A percentile compares a stretch with the other conserved stretches of the same genome.
These are phyloP conservation scores for Starmera caribaea DNA, from an alignment of 805 yeast species.

Conservation along the genomic window DNA sequence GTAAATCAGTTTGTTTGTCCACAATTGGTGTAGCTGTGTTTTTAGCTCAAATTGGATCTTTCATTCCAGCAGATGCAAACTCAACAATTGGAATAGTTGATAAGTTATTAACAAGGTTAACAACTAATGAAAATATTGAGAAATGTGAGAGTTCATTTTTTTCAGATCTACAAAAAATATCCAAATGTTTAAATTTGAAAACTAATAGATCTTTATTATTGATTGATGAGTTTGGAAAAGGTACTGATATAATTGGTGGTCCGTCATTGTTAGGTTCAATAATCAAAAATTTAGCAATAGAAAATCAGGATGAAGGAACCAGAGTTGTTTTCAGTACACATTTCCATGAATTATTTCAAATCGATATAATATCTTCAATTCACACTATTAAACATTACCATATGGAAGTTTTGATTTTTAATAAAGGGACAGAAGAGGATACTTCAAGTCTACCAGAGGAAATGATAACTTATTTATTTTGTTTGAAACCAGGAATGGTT, in stretches of 20 bases:
- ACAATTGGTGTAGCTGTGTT: constrained; percentile 39
- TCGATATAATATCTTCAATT: constrained; percentile 12
- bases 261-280: constrained; percentile 34
- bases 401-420: constrained; percentile 22
- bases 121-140: constrained; percentile 28
- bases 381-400: constrained; percentile 22
- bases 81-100: constrained; percentile 40
- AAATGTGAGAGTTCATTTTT: constrained; percentile 39
- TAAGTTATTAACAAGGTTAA: constrained; percentile 35
- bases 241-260: constrained; percentile 38
- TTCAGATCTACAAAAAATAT: constrained; percentile 36
- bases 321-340: constrained; percentile 31
- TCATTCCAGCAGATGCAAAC: constrained; percentile 34
- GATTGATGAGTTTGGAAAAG: constrained; percentile 47
- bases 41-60: constrained; percentile 45
- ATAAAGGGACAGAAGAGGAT: background rate
- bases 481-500: constrained; percentile 22
- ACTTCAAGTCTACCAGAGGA: constrained; percentile 1
- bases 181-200: constrained; percentile 28
- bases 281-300: constrained; percentile 17
- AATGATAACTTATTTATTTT: constrained; percentile 25
- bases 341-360: constrained; percentile 30
- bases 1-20: constrained; percentile 40
- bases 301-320: constrained; percentile 8
- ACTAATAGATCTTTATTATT: constrained; percentile 34